A percentile compares a stretch with the other conserved stretches of the same genome.
These are phyloP conservation scores for Ormosia semicastrata DNA, from an alignment of 306 rosid species.

Conservation along the genomic window DNA sequence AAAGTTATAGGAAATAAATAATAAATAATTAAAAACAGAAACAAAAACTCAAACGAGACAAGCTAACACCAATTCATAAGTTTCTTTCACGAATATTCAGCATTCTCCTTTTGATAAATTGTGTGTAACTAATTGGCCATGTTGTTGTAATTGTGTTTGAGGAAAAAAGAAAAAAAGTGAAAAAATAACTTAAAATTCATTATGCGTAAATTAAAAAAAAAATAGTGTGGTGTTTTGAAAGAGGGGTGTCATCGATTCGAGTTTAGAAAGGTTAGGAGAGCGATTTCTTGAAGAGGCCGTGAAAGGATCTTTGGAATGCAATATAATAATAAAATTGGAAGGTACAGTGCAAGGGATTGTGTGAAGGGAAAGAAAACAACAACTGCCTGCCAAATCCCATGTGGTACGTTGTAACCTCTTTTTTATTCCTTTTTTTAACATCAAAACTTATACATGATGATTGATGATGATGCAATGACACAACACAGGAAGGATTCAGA, in stretches of 20 bases:
- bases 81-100: too few species aligned
- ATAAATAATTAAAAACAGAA: too few species aligned
- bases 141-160: too few species aligned
- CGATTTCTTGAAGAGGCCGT: constrained; percentile 23
- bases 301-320: constrained; percentile 16
- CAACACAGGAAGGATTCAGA: background rate
- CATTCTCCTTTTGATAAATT: too few species aligned
- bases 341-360: constrained; percentile 17
- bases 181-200: too few species aligned
- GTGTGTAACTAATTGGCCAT: too few species aligned
- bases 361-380: constrained; percentile 35
- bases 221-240: background rate
- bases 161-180: too few species aligned
- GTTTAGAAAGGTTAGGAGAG: background rate
- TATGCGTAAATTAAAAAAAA: background rate
- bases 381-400: constrained; percentile 3
- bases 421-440: background rate
- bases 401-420: background rate
- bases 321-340: background rate
- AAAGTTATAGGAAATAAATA: too few species aligned
- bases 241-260: background rate
- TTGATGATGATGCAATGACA: background rate
- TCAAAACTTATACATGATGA: background rate
- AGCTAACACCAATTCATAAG: too few species aligned
- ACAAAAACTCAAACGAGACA: too few species aligned